Base-by-base conservation (phyloP, 1,284 basidiomycete genomes). In the Moesziomyces sp. region DNA sequence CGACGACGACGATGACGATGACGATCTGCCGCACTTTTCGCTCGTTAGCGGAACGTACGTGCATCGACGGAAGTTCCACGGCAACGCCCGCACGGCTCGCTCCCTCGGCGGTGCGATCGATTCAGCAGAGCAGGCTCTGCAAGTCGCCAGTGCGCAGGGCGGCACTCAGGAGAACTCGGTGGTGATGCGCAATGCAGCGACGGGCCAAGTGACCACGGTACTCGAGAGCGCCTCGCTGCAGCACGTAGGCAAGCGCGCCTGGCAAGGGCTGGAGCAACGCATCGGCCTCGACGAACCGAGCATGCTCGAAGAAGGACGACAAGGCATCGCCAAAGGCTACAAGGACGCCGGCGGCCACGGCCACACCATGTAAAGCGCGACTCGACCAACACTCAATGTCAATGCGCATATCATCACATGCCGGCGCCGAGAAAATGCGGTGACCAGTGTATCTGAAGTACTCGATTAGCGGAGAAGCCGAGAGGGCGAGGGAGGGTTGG, bases 281-380 rank as follows among this genome's bases (percentile, higher is more conserved):
- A 80, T 91, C 16, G 94, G 93, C 0, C 86, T 92, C 83, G 93
- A 96, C 79, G 88, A 88, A 10, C 94, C 95, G 0, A 89, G 91
- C 65, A 80, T 90, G 48, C 85, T 99, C 56, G 93, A 97, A 85
- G 91, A 96, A 84, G 96, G 93, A 1, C 86, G 93, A 60, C 92
- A 88, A 73, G 96, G 96, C 5, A 92, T 97, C 52, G 94, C 96
- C 34, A 88, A 91, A 70, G 93, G 92, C 5, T 98, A 99, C 83
- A 86, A 87, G 16, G 87, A 82, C 43, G 77, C 72, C 3, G 76
- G 72, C 48, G 79, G 76, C 45, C 46, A 70, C 19, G 76, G 78
- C 16, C 40, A 62, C 18, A 52, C 52, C 24, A 65, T 75, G 67
- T 67, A 64, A 23, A 3, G 3, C 5, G 14, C 35, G 14, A 14